Evolutionary conservation across 805 yeast genomes (phyloP).

Genomic region (Metschnikowia peoriensis): DNA sequence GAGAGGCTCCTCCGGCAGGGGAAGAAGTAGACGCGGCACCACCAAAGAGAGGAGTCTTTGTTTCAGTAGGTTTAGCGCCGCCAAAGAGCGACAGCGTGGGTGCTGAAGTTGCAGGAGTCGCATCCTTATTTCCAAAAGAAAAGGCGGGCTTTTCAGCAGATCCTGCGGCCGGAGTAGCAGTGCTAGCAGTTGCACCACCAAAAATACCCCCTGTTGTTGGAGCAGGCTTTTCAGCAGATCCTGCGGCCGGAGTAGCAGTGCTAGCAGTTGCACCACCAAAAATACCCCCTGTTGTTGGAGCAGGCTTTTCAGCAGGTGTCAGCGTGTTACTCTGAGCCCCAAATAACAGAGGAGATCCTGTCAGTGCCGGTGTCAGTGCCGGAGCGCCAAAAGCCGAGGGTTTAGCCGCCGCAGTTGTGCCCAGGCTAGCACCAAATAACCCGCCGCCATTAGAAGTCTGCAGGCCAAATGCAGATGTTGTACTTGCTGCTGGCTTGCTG

Average conservation of each 20-base stretch:
- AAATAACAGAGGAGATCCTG: constrained; percentile 1
- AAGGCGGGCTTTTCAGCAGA: constrained; percentile 12
- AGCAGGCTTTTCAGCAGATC: background rate
- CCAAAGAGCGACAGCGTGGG: constrained; percentile 4
- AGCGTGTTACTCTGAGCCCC: background rate
- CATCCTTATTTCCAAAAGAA: constrained; percentile 11
- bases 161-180: constrained; percentile 1
- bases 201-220: constrained; percentile 5
- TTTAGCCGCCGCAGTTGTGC: constrained; percentile 3
- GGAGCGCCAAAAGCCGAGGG: constrained; percentile 4
- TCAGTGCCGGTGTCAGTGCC: background rate
- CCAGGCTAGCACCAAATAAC: constrained; percentile 1
- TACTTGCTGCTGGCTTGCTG: constrained; percentile 1
- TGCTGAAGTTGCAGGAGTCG: constrained; percentile 1
- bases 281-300: constrained; percentile 2
- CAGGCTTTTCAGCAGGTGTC: too few species aligned
- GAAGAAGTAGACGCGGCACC: constrained; percentile 8
- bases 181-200: constrained; percentile 6
- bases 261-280: constrained; percentile 8
- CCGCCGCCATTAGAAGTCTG: background rate
- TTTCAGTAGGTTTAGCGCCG: constrained; percentile 19
- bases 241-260: constrained; percentile 1
- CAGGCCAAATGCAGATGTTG: background rate
- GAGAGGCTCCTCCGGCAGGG: constrained; percentile 1
- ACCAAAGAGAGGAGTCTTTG: constrained; percentile 12